Conservation (phyloP, 176 grass and related monocot species). For the Leersia perrieri region DNA sequence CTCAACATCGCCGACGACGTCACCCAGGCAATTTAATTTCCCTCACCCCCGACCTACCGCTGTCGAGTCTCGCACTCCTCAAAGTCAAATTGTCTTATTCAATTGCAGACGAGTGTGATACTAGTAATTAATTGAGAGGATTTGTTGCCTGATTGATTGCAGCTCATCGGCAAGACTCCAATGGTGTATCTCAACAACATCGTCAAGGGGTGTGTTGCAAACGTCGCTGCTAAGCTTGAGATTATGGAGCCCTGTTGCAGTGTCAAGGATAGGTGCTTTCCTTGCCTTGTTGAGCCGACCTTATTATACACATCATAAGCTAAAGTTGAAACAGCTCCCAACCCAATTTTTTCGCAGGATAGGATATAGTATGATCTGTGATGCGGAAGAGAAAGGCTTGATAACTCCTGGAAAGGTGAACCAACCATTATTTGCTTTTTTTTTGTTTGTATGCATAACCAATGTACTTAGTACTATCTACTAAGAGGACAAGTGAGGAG, state of each 20-base stretch:
- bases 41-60: too few relatives aligned
- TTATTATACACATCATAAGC: not conserved
- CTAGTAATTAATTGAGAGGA: too few relatives aligned
- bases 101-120: too few relatives aligned
- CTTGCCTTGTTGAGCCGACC: not conserved
- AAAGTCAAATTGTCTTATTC: too few relatives aligned
- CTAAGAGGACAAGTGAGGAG: not conserved
- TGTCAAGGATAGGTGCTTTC: slow-evolving; percentile 84
- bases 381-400: slow-evolving; percentile 75
- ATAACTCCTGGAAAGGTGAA: slow-evolving; percentile 87
- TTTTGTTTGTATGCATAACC: not conserved
- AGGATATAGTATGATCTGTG: slow-evolving; percentile 86
- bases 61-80: too few relatives aligned
- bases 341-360: slow-evolving; percentile 56
- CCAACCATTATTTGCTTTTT: too few relatives aligned
- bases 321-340: not conserved
- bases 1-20: slow-evolving; percentile 88
- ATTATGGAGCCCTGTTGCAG: slow-evolving; percentile 99
- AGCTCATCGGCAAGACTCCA: slow-evolving; percentile 98
- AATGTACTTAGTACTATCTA: not conserved
- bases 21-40: slow-evolving; percentile 50
- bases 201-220: slow-evolving; percentile 71
- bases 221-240: slow-evolving; percentile 93
- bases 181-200: slow-evolving; percentile 96
- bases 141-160: slow-evolving; percentile 9